Conservation (phyloP, 305 asterid species). For the Coffea humblotiana region DNA sequence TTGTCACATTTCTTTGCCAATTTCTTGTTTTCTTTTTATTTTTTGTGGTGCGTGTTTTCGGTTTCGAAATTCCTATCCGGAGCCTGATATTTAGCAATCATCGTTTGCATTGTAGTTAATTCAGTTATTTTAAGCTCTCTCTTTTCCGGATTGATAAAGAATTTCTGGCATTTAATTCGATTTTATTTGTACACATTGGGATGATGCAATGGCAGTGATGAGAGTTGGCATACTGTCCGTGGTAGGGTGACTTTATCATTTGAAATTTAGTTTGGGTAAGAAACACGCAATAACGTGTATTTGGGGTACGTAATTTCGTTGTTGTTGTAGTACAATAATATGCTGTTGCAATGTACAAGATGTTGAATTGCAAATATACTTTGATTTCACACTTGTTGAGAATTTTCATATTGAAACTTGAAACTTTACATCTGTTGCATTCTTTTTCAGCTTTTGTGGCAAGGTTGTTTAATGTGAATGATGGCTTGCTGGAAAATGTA, state of each 20-base stretch:
- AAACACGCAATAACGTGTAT: too few relatives aligned
- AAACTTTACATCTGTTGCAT: neutral
- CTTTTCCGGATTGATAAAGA: neutral
- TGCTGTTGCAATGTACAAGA: neutral
- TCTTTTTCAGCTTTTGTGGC: constrained; percentile 64
- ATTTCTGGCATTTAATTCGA: neutral
- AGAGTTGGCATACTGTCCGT: too few relatives aligned
- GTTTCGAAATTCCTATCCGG: neutral
- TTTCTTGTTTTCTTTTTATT: neutral
- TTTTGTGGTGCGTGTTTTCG: neutral
- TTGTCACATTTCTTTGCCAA: neutral
- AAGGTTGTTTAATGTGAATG: constrained; percentile 44
- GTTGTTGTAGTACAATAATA: neutral
- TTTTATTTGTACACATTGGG: neutral
- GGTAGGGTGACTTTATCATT: too few relatives aligned
- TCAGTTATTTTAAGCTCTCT: neutral
- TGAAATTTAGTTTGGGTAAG: too few relatives aligned
- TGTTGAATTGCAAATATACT: neutral
- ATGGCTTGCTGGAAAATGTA: constrained; percentile 41
- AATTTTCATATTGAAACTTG: neutral
- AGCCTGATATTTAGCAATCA: neutral
- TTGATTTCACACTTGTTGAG: neutral
- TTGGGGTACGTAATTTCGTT: too few relatives aligned
- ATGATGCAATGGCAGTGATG: neutral
- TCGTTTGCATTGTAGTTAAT: neutral